These are phyloP conservation scores for Aspergillus saccharolyticus DNA, from an alignment of 495 filamentous ascomycete species.

Conservation along the genomic window DNA sequence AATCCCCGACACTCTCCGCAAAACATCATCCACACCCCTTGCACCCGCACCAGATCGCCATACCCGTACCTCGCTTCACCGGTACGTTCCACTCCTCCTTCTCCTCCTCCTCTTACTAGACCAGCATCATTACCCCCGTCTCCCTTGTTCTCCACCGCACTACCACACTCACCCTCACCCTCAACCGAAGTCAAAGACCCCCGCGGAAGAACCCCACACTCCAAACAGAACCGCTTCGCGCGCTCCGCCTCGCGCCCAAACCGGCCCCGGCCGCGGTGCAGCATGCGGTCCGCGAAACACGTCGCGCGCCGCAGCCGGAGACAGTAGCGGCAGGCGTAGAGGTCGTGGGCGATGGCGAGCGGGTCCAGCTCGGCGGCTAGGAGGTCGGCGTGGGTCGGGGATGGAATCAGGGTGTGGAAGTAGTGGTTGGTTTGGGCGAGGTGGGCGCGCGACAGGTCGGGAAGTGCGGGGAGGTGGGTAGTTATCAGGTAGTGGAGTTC, in stretches of 20 bases:
- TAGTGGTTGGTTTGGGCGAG: slow-evolving; percentile 45
- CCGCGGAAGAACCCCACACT: slow-evolving; percentile 31
- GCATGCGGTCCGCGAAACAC: slow-evolving; percentile 31
- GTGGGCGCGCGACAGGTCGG: slow-evolving; percentile 43
- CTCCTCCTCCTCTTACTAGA: too few relatives aligned
- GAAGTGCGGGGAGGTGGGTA: slow-evolving; percentile 49
- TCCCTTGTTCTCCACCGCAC: too few relatives aligned
- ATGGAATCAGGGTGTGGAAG: slow-evolving; percentile 23
- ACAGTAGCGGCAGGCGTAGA: slow-evolving; percentile 38
- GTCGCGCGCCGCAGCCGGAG: slow-evolving; percentile 26
- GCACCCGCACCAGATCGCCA: slow-evolving; percentile 22
- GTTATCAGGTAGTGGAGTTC: slow-evolving; percentile 55
- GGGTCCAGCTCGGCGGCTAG: slow-evolving; percentile 22
- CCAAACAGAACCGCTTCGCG: slow-evolving; percentile 31
- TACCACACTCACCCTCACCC: too few relatives aligned
- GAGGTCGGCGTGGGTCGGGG: slow-evolving; percentile 23
- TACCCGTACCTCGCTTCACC: slow-evolving; percentile 31
- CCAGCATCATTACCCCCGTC: slow-evolving; percentile 2
- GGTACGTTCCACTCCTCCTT: too few relatives aligned
- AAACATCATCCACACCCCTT: slow-evolving; percentile 22
- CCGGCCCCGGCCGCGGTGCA: slow-evolving; percentile 21
- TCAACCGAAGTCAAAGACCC: neutral
- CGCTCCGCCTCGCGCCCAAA: slow-evolving; percentile 15
- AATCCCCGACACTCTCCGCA: slow-evolving; percentile 30
- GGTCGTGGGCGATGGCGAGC: slow-evolving; percentile 21